Percentiles rank a stretch among this genome's conserved stretches.
Evolutionary conservation across 768 basidiomycete genomes (phyloP).

Genomic region (Suillus tomentosus): DNA sequence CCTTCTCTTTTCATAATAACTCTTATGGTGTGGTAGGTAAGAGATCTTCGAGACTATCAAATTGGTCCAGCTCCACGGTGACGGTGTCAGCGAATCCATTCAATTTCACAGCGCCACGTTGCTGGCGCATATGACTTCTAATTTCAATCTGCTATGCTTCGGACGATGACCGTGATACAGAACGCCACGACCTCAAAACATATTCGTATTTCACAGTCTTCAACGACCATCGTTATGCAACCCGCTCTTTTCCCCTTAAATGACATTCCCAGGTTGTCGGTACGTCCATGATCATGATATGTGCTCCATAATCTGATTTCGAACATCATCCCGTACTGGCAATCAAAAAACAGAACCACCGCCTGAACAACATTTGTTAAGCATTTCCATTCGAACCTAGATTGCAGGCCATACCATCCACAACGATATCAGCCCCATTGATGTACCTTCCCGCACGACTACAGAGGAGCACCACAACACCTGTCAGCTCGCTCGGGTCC

Average conservation of each 20-base stretch:
- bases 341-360: slow-evolving; percentile 26
- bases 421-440: slow-evolving; percentile 42
- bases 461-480: slow-evolving; percentile 42
- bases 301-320: background rate
- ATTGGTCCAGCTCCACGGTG: background rate
- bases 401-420: slow-evolving; percentile 39
- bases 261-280: background rate
- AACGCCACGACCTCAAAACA: background rate
- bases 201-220: background rate
- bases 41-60: background rate
- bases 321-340: too few species aligned
- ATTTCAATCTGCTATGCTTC: background rate
- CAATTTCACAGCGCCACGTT: background rate
- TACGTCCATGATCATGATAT: background rate
- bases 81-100: background rate
- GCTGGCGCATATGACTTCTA: background rate
- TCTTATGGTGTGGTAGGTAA: background rate
- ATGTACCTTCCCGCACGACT: slow-evolving; percentile 46
- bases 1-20: background rate
- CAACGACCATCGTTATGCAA: background rate
- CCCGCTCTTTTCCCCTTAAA: background rate
- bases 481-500: slow-evolving; percentile 41
- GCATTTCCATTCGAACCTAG: background rate
- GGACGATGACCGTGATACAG: background rate
- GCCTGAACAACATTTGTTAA: slow-evolving; percentile 15